Base-by-base conservation (phyloP, 2,329 filamentous ascomycete genomes). In the Colletotrichum aenigma region DNA sequence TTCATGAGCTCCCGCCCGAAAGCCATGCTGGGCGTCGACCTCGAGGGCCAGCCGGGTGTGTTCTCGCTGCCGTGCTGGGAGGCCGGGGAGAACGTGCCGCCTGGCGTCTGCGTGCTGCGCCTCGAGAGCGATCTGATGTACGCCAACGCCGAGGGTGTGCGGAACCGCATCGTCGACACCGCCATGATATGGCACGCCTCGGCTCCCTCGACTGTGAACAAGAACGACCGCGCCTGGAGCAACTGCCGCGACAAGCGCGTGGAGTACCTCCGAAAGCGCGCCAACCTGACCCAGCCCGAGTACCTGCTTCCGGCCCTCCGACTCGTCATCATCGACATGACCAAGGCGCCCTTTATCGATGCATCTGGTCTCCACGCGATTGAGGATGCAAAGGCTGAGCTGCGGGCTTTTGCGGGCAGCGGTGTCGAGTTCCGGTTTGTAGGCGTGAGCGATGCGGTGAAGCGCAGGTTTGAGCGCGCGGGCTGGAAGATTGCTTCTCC, bases 181-280 rank as follows among this genome's bases (percentile, higher is more conserved):
- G 43, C 43, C 43, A 52, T 52, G 43, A 52, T 52, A 0, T 52
- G 43, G 43, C 43, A 52, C 43, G 43, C 43, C 43, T 52, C 43
- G 0, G 43, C 21, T 0, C 43, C 43, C 6, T 52, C 43, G 43
- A 52, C n/a, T 0, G 10, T 21, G 0, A 52, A 52, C 43, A 52
- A 52, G 43, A 52, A 52, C 43, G 43, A 52, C 43, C 43, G 43
- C 43, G 43, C 43, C 43, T 52, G 43, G 43, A 52, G 43, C 43
- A 13, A 52, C n/a, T 52, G 43, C 43, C 43, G 43, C 10, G 43
- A 52, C 12, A 52, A 52, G 43, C 6, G 43, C 6, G 43, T 52
- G n/a, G 43, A 52, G 43, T 52, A 52, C 43, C 43, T 52, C 3
- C n/a, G 43, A 7, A 52, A 52, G n/a, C 43, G 43, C 43, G 43